Base-by-base conservation (phyloP, 768 basidiomycete genomes). In the Rhodosporidiobolus sp. region DNA sequence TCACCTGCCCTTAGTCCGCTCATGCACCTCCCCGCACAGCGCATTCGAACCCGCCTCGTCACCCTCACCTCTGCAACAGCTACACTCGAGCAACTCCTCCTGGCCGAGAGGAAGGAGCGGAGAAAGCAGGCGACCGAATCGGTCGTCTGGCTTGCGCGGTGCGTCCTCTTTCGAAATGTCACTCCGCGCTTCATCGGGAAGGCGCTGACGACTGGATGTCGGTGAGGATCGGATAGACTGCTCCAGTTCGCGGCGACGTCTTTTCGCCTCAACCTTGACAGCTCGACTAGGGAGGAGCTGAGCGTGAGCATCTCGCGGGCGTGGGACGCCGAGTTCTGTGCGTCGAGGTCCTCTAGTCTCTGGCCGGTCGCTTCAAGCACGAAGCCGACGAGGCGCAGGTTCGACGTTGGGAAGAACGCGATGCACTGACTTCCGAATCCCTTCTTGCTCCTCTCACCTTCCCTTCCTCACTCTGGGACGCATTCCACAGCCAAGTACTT, bases 261-360 rank as follows among this genome's bases (percentile, higher is more conserved):
- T 1, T 65, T 58, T 12, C 34, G 43, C 8, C 17, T 5, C 24
- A 70, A 60, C 19, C 56, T 70, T 4, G 28, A 17, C 0, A 45
- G 24, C 11, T 1, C 1, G 12, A 38, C 63, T 35, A 46, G 43
- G 43, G 63, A 70, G 17, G 69, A 70, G 45, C 50, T 70, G 22
- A 32, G 48, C 28, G 46, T 45, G 48, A 64, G 63, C 28, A 30
- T 65, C 30, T 7, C 49, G 8, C 30, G 24, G 14, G 63, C 32
- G 7, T 70, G 69, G 69, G 69, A 70, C 19, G 24, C 46, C 5
- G 69, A 46, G 24, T 64, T 58, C 30, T 54, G 69, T 70, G 32
- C 35, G 63, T 59, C 45, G 7, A 12, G n/a, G n/a, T n/a, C 32
- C 38, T 43, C 38, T 43, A 43, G 8, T 3, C 30, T 52, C 24